Conservation (phyloP, 2,329 filamentous ascomycete species). For the Fusarium protoensiforme region DNA sequence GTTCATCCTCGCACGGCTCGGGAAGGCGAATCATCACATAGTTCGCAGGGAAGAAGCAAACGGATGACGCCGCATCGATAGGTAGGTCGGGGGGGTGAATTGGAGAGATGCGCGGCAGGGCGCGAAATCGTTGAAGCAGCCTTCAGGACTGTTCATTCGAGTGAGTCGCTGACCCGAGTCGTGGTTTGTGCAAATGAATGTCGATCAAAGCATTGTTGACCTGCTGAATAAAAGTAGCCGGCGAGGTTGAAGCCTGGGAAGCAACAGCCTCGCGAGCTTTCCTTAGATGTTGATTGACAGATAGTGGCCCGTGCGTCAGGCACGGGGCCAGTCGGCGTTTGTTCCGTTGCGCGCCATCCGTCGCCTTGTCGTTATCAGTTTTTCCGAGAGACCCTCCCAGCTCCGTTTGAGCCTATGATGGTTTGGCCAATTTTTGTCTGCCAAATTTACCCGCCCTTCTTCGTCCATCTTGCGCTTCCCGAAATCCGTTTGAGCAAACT, state of each 20-base stretch:
- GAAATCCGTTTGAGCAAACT: background rate
- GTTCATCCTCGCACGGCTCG: conserved; percentile 45
- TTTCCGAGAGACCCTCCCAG: conserved; percentile 42
- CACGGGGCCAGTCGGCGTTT: conserved; percentile 38
- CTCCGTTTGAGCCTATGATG: conserved; percentile 36
- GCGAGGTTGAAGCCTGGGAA: conserved; percentile 37
- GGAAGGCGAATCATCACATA: conserved; percentile 45
- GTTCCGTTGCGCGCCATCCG: conserved; percentile 35
- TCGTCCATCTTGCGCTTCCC: conserved; percentile 9
- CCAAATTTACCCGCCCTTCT: conserved; percentile 19
- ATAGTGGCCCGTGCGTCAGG: conserved; percentile 32
- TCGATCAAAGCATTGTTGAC: conserved; percentile 38
- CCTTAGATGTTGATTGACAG: conserved; percentile 32
- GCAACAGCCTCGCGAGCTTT: conserved; percentile 42
- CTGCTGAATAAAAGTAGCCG: conserved; percentile 21
- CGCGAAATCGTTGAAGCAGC: conserved; percentile 5
- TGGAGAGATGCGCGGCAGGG: conserved; percentile 11
- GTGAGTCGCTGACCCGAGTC: background rate
- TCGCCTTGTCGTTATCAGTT: conserved; percentile 43
- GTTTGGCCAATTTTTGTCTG: conserved; percentile 42
- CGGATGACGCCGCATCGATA: conserved; percentile 42
- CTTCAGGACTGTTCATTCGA: background rate
- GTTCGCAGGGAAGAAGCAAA: conserved; percentile 44
- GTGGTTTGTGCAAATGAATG: conserved; percentile 22
- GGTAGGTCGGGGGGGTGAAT: conserved; percentile 22